Percentiles rank a stretch among this genome's conserved stretches.
phyloP scores from a whole-genome alignment of 345 rosid species.

The Rhizophora mangle region DNA sequence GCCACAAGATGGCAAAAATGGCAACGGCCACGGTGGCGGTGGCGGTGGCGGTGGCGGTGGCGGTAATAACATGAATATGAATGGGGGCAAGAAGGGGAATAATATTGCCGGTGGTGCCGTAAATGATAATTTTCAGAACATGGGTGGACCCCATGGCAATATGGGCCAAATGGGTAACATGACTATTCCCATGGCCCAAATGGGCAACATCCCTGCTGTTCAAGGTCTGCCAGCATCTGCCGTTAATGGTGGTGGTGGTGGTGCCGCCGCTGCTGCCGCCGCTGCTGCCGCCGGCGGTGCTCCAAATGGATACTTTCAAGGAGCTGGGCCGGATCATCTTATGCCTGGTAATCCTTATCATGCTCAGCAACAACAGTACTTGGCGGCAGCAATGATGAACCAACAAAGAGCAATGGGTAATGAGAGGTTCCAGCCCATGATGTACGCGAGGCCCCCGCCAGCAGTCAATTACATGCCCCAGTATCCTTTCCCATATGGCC shows the following conservation, averaged over 20 bases:
- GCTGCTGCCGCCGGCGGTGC: slow-evolving; percentile 24
- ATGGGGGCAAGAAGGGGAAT: slow-evolving; percentile 51
- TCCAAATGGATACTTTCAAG: slow-evolving; percentile 49
- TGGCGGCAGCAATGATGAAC: slow-evolving; percentile 76
- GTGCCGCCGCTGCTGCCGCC: slow-evolving; percentile 32
- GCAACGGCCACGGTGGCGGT: slow-evolving; percentile 25
- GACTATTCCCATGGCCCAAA: slow-evolving; percentile 44
- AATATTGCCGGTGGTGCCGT: slow-evolving; percentile 33
- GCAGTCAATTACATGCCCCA: slow-evolving; percentile 84
- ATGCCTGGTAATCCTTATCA: slow-evolving; percentile 73
- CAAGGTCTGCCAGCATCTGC: slow-evolving; percentile 72
- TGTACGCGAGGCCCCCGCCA: slow-evolving; percentile 83
- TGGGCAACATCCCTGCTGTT: slow-evolving; percentile 57
- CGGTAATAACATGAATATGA: slow-evolving; percentile 36
- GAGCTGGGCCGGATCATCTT: slow-evolving; percentile 52
- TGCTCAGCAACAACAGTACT: slow-evolving; percentile 42
- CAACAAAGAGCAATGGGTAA: slow-evolving; percentile 83
- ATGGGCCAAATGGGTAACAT: slow-evolving; percentile 45
- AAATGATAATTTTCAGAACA: slow-evolving; percentile 41
- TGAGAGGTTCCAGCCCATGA: slow-evolving; percentile 88
- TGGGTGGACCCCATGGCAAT: slow-evolving; percentile 39
- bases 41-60: slow-evolving; percentile 35
- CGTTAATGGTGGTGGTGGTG: slow-evolving; percentile 40
- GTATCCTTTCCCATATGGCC: slow-evolving; percentile 48
- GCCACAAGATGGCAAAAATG: slow-evolving; percentile 9